Evolutionary conservation across 2,329 filamentous ascomycete species (phyloP), one percentile per base, ranked within the genome.

Genomic region (Seiridium unicorne): DNA sequence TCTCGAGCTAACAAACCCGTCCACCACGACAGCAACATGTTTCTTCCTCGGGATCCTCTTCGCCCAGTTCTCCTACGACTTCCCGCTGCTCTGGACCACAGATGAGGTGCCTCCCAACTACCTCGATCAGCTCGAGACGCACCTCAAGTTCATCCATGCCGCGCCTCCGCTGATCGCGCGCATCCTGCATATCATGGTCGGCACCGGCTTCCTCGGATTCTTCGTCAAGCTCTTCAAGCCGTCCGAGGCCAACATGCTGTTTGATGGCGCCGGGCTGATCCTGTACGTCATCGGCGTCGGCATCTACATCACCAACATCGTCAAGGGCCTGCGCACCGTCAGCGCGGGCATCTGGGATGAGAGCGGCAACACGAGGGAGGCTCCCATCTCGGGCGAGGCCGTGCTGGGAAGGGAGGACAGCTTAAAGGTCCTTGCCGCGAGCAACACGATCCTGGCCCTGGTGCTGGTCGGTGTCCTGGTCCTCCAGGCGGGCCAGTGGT

Each of bases 11-110:
- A 3, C 3, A 32, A 11, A 36, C 10, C 5, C 18, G 18, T 26
- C 18, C 18, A 26, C 18, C 4, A 32, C 3, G 11, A 36, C 69
- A 93, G 90, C 90, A 65, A 93, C 91, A 66, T 97, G 92, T 77
- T 99, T 99, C 86, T 97, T 98, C 85, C 90, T 99, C 65, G 95
- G 95, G 69, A 93, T 98, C 76, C 89, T 99, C 77, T 99, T 98
- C 85, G 93, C 93, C 69, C 88, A 89, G 64, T 96, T 98, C 77
- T 93, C 95, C 63, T 99, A 98, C 82, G 95, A 96, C 82, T 95
- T 92, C 79, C 90, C 92, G 62, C 88, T 95, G 64, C 89, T 96
- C 58, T 96, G 92, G 84, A 89, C 89, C 56, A 86, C 86, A 36
- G 87, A 85, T 47, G 82, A 81, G 59, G 81, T 90, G 57, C 82